These are phyloP conservation scores for Coemansia sp. DNA, from an alignment of 192 early-diverging fungal genomes.

Conservation along the genomic window DNA sequence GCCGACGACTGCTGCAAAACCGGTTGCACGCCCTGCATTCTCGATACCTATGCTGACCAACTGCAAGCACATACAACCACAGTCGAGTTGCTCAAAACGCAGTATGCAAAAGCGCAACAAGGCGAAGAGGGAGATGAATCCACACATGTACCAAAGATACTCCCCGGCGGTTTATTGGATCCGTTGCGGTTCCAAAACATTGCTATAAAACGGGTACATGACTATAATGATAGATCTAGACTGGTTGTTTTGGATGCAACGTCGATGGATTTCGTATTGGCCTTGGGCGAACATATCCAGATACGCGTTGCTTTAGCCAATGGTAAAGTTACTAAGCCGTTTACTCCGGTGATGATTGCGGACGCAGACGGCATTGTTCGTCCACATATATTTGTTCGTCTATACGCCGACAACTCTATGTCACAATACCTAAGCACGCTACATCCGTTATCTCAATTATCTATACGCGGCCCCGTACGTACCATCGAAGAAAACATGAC, in stretches of 20 bases:
- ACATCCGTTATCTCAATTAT: neutral
- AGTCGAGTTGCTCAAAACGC: conserved; percentile 7
- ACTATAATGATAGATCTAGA: conserved; percentile 5
- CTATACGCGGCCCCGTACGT: conserved; percentile 28
- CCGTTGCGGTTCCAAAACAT: conserved; percentile 29
- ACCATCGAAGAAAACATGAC: conserved; percentile 24
- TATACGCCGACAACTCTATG: conserved; percentile 22
- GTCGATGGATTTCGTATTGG: conserved; percentile 20
- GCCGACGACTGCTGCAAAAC: conserved; percentile 48
- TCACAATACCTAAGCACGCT: conserved; percentile 13
- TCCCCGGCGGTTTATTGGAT: conserved; percentile 15
- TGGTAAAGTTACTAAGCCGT: conserved; percentile 19
- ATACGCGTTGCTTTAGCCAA: conserved; percentile 11
- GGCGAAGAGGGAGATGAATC: conserved; percentile 15
- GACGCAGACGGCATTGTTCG: conserved; percentile 28
- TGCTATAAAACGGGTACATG: conserved; percentile 14
- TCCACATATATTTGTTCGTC: conserved; percentile 38
- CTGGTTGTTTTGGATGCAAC: conserved; percentile 45
- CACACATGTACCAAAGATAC: neutral
- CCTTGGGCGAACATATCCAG: conserved; percentile 42
- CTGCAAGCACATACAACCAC: conserved; percentile 9
- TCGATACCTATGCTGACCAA: conserved; percentile 43
- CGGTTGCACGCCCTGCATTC: conserved; percentile 54
- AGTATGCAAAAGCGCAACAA: conserved; percentile 19
- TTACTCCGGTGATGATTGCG: conserved; percentile 42